Base-by-base conservation (phyloP, 169 alveolate genomes). In the Plasmodium billcollinsi region DNA sequence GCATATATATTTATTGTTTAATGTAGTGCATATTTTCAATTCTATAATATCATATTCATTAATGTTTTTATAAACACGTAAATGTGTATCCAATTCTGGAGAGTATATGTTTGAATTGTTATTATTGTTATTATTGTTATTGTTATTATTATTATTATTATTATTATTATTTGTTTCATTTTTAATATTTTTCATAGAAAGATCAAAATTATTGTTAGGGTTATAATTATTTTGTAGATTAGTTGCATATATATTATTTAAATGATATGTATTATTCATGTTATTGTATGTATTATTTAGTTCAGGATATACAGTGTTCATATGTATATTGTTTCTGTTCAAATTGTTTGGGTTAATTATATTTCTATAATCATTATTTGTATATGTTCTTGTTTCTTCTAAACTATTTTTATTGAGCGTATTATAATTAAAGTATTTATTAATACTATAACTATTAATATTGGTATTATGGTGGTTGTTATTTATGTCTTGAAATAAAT, bases 21-120 rank as follows among this genome's bases (percentile, higher is more conserved):
- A 83, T 11, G 91, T 69, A 12, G 91, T 73, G 54, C 91, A 69
- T 83, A 83, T 83, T 83, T 83, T 83, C 62, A 83, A 33, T 63
- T 83, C 91, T 15, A 83, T 83, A 56, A 83, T 83, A 59, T 83
- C 91, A 54, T 83, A 83, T 18, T 83, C 91, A 63, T 83, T 83
- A 69, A 83, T 83, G 63, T 83, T 83, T 69, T 83, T 83, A 69
- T 69, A 83, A 83, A 83, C 83, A 54, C 91, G 91, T 21, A 83
- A 71, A 69, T 83, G 56, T 69, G 69, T 83, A 33, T 58, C 73
- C 29, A 69, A 15, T 69, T 73, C 45, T 29, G 73, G 29, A 15
- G 56, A 69, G 45, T 62, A 49, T 7, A 58, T 8, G 50, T 72
- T 80, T 15, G 62, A 52, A 15, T 15, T 56, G 2, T 56, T 56